Evolutionary conservation across 352 stramenopile species (phyloP).

Genomic region (Blastocystis sp.): DNA sequence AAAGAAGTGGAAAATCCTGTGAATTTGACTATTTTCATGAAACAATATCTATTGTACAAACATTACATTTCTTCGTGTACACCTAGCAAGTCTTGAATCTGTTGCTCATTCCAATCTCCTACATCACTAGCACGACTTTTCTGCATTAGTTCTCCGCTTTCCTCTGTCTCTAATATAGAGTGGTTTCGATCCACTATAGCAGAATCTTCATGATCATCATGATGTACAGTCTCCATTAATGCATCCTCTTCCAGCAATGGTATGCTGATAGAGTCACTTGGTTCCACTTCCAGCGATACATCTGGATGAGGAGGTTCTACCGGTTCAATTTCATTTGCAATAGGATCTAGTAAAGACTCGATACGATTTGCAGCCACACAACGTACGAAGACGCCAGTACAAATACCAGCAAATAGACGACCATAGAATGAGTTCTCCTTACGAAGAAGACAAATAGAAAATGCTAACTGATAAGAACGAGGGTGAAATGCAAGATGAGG

Average conservation of each 20-base stretch:
- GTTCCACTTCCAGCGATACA: too few relatives aligned
- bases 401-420: slow-evolving; percentile 3
- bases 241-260: not conserved
- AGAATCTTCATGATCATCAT: not conserved
- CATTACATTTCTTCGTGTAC: not conserved
- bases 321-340: too few relatives aligned
- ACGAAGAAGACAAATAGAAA: slow-evolving; percentile 26
- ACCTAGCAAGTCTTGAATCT: slow-evolving; percentile 14
- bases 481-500: slow-evolving; percentile 42
- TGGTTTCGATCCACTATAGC: not conserved
- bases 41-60: slow-evolving; percentile 22
- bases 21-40: slow-evolving; percentile 16
- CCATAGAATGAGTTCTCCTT: slow-evolving; percentile 38
- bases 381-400: not conserved
- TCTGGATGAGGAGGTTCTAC: too few relatives aligned
- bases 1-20: not conserved
- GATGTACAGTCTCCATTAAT: not conserved
- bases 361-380: slow-evolving; percentile 12
- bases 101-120: slow-evolving; percentile 45
- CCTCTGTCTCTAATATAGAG: not conserved
- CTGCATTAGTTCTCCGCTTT: not conserved
- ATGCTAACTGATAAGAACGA: slow-evolving; percentile 11
- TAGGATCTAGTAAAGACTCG: not conserved
- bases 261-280: not conserved
- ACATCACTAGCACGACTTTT: not conserved